phyloP scores from a whole-genome alignment of 2,329 filamentous ascomycete species.

The Aspergillus uvarum region DNA sequence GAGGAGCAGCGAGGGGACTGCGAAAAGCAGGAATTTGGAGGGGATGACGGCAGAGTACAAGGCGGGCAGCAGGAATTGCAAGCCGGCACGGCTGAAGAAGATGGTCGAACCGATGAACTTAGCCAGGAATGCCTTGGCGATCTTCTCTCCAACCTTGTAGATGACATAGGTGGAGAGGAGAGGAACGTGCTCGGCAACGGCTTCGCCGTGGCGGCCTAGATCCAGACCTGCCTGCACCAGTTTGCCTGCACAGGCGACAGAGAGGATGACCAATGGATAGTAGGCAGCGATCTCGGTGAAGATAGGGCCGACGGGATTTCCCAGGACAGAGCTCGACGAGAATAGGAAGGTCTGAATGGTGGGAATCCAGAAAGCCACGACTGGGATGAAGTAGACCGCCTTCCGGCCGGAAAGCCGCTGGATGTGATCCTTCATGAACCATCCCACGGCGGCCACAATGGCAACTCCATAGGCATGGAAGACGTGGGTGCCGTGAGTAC shows the following conservation, averaged over 20 bases:
- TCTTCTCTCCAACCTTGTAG: constrained; percentile 54
- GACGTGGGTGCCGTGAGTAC: constrained; percentile 71
- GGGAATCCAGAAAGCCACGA: constrained; percentile 75
- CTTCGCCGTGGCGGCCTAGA: constrained; percentile 55
- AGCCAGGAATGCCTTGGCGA: constrained; percentile 43
- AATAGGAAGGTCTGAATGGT: constrained; percentile 71
- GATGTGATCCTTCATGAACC: constrained; percentile 63
- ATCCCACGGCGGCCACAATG: constrained; percentile 67
- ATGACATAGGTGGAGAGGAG: constrained; percentile 66
- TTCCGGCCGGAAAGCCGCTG: constrained; percentile 51
- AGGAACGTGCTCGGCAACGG: constrained; percentile 62
- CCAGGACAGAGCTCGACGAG: constrained; percentile 63
- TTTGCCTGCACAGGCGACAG: constrained; percentile 63
- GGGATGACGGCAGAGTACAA: constrained; percentile 67
- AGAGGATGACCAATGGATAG: constrained; percentile 66
- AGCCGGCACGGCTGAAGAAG: constrained; percentile 67
- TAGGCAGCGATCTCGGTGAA: constrained; percentile 73
- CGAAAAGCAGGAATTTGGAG: constrained; percentile 65
- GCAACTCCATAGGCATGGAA: constrained; percentile 70
- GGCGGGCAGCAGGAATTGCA: constrained; percentile 67
- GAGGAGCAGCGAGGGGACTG: constrained; percentile 65
- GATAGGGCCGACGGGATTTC: constrained; percentile 70
- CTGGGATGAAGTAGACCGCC: constrained; percentile 58
- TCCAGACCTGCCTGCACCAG: constrained; percentile 61
- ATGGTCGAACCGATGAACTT: constrained; percentile 61